Evolutionary conservation across 2,329 filamentous ascomycete genomes (phyloP), one percentile per base, ranked within the genome.

Genomic region (Emmonsia crescens): DNA sequence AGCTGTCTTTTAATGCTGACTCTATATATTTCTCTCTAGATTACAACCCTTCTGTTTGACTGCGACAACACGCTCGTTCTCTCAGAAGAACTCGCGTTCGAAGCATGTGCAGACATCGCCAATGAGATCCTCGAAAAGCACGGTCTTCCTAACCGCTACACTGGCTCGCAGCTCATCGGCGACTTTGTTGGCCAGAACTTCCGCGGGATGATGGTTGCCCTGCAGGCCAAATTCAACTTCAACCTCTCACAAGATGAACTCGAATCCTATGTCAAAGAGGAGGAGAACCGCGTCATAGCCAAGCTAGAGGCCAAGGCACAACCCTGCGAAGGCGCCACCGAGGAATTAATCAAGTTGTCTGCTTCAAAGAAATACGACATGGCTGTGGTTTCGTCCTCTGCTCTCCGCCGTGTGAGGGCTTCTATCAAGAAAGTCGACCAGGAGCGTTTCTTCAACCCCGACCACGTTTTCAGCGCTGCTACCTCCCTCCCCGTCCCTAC

Each of bases 101-200:
- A 93, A 78, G 91, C 89, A 68, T 96, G 90, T 76, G 89, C 91
- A 70, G 88, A 89, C 64, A 85, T 96, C 66, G 88, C 91, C 80
- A 96, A 96, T 78, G 81, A 91, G 75, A 89, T 96, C 74, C 85
- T 93, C 73, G 80, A 82, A 68, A 82, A 83, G 71, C 82, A 87
- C 71, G 78, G 81, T 69, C 80, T 90, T 69, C 71, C 80, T 31
- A 80, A 84, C 68, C 84, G 83, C 72, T 96, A 95, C 80, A 91
- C 89, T 3, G 88, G 88, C 71, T 83, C 86, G 56, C 82, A 85
- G 63, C 86, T 96, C 66, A 89, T 96, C 77, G 79, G 82, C 68
- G 89, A 96, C 78, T 96, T 95, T 71, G 90, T 96, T 68, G 91
- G 92, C 69, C 88, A 94, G 75, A 96, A 95, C 83, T 96, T 96